phyloP scores from a whole-genome alignment of 352 stramenopile species.

The Phytophthora multivora region DNA sequence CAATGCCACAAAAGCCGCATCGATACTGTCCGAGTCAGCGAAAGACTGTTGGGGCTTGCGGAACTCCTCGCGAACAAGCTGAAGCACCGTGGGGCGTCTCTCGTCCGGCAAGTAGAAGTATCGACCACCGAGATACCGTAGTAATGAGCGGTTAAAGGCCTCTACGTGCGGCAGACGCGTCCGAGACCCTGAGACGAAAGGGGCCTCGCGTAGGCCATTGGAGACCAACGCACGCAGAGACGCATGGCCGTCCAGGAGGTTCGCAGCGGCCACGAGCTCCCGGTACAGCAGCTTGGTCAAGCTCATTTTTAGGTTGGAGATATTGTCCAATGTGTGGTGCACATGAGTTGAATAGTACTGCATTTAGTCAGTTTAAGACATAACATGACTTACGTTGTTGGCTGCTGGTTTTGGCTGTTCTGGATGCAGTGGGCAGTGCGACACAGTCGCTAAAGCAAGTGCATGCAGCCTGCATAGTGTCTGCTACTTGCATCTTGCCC shows the following conservation, averaged over 20 bases:
- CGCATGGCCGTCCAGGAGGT: slow-evolving; percentile 60
- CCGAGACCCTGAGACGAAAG: slow-evolving; percentile 30
- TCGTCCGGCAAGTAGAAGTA: slow-evolving; percentile 74
- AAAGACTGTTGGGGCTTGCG: slow-evolving; percentile 12
- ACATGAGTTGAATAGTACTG: slow-evolving; percentile 7
- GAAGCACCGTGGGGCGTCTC: slow-evolving; percentile 32
- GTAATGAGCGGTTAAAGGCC: slow-evolving; percentile 60
- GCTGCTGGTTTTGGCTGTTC: background rate
- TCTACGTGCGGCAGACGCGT: slow-evolving; percentile 58
- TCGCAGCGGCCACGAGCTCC: slow-evolving; percentile 60
- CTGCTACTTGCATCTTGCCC: background rate
- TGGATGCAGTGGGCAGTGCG: background rate
- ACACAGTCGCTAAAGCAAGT: background rate
- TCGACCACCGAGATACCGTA: slow-evolving; percentile 52
- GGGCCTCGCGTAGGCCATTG: slow-evolving; percentile 57
- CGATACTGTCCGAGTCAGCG: slow-evolving; percentile 32
- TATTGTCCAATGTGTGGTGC: too few species aligned
- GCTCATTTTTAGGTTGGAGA: too few species aligned
- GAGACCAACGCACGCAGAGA: slow-evolving; percentile 69
- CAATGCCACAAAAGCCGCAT: slow-evolving; percentile 72
- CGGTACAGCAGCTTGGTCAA: slow-evolving; percentile 66
- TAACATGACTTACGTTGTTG: background rate
- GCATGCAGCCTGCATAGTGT: too few species aligned
- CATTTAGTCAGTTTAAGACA: background rate
- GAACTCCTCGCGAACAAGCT: slow-evolving; percentile 62